Conservation (phyloP, 805 yeast genomes). For the Yarrowia hollandica region DNA sequence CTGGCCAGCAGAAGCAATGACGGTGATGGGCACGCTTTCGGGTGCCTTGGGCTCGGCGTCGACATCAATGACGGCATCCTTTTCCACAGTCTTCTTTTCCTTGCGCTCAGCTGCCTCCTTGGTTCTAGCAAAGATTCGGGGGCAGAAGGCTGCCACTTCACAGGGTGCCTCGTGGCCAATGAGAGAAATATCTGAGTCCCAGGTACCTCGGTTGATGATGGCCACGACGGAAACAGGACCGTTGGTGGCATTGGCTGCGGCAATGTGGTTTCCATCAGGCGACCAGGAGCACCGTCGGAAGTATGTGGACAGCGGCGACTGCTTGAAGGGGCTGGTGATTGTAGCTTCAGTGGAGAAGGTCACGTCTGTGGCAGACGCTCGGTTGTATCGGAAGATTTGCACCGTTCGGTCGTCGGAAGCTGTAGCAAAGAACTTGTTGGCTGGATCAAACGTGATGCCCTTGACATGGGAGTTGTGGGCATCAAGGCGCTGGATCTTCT, state of each 20-base stretch:
- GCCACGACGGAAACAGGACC: conserved; percentile 66
- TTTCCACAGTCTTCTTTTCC: conserved; percentile 2
- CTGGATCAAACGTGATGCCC: conserved; percentile 97
- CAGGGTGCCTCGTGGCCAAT: conserved; percentile 72
- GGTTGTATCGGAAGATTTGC: conserved; percentile 81
- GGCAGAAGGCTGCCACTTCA: conserved; percentile 61
- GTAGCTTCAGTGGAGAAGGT: conserved; percentile 85
- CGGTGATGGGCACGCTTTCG: conserved; percentile 52
- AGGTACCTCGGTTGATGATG: conserved; percentile 60
- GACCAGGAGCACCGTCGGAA: conserved; percentile 74
- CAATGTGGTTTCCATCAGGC: conserved; percentile 70
- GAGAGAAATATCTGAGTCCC: conserved; percentile 63
- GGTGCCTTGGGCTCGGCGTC: conserved; percentile 34
- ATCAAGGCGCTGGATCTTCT: conserved; percentile 82
- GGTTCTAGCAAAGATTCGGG: conserved; percentile 41
- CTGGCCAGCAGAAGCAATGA: conserved; percentile 95
- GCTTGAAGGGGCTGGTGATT: conserved; percentile 78
- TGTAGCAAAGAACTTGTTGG: conserved; percentile 95
- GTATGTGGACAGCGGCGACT: conserved; percentile 89
- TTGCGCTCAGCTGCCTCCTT: conserved; percentile 14
- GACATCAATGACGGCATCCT: conserved; percentile 36
- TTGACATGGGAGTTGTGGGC: conserved; percentile 94
- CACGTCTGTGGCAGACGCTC: conserved; percentile 61
- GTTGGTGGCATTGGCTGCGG: conserved; percentile 66
- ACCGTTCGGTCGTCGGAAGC: conserved; percentile 94